Evolutionary conservation across 257 asterid species (phyloP).

Genomic region (Fraxinus anomala): DNA sequence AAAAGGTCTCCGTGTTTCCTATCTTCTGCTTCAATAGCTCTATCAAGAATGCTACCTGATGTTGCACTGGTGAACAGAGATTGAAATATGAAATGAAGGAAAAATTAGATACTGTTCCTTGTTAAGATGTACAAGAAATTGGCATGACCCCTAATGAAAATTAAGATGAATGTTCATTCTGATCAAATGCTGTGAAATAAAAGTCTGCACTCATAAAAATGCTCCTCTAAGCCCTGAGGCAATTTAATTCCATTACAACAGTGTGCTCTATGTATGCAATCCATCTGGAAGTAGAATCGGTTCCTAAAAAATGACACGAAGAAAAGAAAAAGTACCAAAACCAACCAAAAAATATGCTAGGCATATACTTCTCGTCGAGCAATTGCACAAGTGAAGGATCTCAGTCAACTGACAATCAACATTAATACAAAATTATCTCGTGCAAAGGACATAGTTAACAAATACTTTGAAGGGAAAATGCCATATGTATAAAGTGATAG

Average conservation of each 20-base stretch:
- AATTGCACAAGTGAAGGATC: not conserved
- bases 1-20: not conserved
- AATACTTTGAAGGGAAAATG: not conserved
- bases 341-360: not conserved
- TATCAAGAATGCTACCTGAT: not conserved
- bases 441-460: not conserved
- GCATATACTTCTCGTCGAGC: too few species aligned
- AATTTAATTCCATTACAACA: too few species aligned
- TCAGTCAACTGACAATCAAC: not conserved
- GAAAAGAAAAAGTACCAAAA: not conserved
- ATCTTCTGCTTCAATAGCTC: not conserved
- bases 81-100: too few species aligned
- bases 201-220: too few species aligned
- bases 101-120: too few species aligned
- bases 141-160: too few species aligned
- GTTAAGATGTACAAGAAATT: too few species aligned
- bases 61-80: not conserved
- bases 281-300: too few species aligned
- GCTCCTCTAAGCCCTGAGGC: too few species aligned
- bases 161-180: too few species aligned
- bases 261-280: too few species aligned
- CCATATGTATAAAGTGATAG: not conserved
- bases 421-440: not conserved
- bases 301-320: not conserved
- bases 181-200: too few species aligned